phyloP scores from a whole-genome alignment of 108 stramenopile species.

The Nitzschia sp. region DNA sequence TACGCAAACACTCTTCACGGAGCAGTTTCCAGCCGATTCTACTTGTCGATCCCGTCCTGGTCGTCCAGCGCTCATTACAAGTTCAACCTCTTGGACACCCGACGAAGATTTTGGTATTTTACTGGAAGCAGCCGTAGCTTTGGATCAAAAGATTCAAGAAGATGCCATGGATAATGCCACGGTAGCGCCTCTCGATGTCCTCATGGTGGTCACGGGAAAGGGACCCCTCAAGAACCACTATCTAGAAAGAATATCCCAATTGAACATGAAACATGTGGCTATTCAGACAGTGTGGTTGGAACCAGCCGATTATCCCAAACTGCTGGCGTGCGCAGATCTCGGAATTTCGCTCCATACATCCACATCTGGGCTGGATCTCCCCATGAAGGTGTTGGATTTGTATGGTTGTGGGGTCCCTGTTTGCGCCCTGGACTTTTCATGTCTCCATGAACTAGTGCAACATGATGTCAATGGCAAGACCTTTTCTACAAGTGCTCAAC shows the following conservation, averaged over 20 bases:
- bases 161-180: background rate
- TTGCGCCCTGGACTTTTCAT: conserved; percentile 83
- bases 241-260: conserved; percentile 58
- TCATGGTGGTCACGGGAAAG: conserved; percentile 96
- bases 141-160: conserved; percentile 56
- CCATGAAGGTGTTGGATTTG: conserved; percentile 99
- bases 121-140: conserved; percentile 70
- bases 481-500: conserved; percentile 61
- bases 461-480: conserved; percentile 84
- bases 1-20: conserved; percentile 15
- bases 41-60: conserved; percentile 47
- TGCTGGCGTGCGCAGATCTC: conserved; percentile 85
- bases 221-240: conserved; percentile 88
- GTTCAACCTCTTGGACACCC: conserved; percentile 96
- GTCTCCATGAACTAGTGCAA: conserved; percentile 88
- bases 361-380: conserved; percentile 95
- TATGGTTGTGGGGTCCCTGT: conserved; percentile 96
- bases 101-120: conserved; percentile 98
- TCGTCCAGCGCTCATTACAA: conserved; percentile 88
- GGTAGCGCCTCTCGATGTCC: conserved; percentile 28
- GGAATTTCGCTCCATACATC: conserved; percentile 97
- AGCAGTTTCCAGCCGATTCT: conserved; percentile 7
- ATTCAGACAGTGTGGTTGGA: conserved; percentile 93
- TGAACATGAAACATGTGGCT: conserved; percentile 39
- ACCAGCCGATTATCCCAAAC: conserved; percentile 87